Evolutionary conservation across 257 asterid species (phyloP).

Genomic region (Salvia hispanica): DNA sequence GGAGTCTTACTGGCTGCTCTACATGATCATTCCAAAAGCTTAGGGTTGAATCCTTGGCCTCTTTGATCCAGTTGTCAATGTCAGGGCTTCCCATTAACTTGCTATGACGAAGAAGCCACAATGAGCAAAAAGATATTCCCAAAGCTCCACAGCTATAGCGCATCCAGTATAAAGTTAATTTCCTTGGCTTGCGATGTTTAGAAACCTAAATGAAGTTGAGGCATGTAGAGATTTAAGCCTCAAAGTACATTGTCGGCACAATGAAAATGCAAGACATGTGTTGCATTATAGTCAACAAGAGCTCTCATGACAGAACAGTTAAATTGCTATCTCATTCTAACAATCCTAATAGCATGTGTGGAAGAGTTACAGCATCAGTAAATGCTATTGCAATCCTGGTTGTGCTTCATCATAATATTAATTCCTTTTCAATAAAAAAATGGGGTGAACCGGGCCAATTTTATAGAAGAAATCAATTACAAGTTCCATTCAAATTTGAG

Average conservation of each 20-base stretch:
- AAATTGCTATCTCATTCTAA: constrained; percentile 22
- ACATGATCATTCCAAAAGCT: constrained; percentile 96
- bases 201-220: constrained; percentile 61
- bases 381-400: neutral
- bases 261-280: constrained; percentile 17
- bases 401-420: neutral
- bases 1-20: constrained; percentile 87
- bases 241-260: constrained; percentile 14
- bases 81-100: constrained; percentile 95
- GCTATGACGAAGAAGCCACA: constrained; percentile 98
- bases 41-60: constrained; percentile 77
- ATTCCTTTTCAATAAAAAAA: neutral
- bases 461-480: constrained; percentile 1
- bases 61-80: constrained; percentile 89
- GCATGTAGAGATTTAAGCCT: constrained; percentile 22
- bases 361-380: constrained; percentile 16
- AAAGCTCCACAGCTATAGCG: constrained; percentile 76
- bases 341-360: neutral
- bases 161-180: constrained; percentile 80
- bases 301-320: constrained; percentile 25
- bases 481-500: neutral
- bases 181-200: constrained; percentile 79
- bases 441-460: neutral
- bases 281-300: constrained; percentile 17
- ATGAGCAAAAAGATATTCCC: constrained; percentile 77